These are phyloP conservation scores for Lunularia cruciata DNA, from an alignment of 225 moss, liverwort and hornwort species.

Conservation along the genomic window DNA sequence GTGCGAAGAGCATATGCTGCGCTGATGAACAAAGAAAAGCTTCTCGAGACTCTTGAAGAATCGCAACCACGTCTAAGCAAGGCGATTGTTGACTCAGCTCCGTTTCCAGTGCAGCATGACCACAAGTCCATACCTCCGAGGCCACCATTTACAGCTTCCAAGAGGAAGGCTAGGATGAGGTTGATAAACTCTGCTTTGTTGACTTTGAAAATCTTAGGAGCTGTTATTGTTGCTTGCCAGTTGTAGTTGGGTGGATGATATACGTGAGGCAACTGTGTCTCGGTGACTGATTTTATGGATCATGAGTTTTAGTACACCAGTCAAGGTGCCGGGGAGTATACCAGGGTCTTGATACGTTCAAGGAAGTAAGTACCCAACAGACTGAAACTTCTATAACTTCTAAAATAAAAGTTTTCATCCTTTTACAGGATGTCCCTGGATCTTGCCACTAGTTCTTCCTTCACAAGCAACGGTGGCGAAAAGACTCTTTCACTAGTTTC, in stretches of 20 bases:
- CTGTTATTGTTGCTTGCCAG: no score
- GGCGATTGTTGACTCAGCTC: slow-evolving; percentile 85
- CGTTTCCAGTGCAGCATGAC: slow-evolving; percentile 82
- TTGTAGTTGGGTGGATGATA: no score
- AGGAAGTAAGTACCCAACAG: no score
- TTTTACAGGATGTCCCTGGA: slow-evolving; percentile 86
- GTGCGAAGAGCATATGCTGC: slow-evolving; percentile 86
- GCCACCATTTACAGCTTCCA: slow-evolving; percentile 36
- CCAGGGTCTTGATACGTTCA: no score
- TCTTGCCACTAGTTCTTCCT: slow-evolving; percentile 54
- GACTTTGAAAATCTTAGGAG: no score
- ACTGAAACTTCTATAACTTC: not conserved
- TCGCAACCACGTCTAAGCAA: slow-evolving; percentile 92
- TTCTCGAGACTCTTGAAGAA: slow-evolving; percentile 95
- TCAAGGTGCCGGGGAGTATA: no score
- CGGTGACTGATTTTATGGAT: no score
- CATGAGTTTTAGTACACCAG: no score
- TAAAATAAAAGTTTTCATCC: slow-evolving; percentile 11
- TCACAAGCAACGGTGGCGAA: slow-evolving; percentile 52
- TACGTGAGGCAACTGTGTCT: no score
- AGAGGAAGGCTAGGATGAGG: slow-evolving; percentile 78
- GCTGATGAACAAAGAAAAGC: slow-evolving; percentile 87
- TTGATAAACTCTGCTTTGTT: slow-evolving; percentile 22
- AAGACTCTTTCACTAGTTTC: slow-evolving; percentile 47
- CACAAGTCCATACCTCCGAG: slow-evolving; percentile 56